phyloP scores from a whole-genome alignment of 2,329 filamentous ascomycete genomes.

The Xylaria sp. region DNA sequence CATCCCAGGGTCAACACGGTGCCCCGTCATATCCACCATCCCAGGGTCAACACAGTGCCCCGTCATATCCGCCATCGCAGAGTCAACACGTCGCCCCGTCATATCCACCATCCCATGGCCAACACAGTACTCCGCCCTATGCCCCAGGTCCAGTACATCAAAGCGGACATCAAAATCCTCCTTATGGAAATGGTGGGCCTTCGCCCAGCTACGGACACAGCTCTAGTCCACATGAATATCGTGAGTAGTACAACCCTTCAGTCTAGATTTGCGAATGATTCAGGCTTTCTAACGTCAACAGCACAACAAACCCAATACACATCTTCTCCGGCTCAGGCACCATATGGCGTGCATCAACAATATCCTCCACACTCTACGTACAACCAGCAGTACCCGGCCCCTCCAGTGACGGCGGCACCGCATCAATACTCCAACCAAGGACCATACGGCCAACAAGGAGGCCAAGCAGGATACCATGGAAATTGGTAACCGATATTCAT shows the following conservation, averaged over 20 bases:
- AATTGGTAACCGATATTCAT: slow-evolving; percentile 26
- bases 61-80: slow-evolving; percentile 17
- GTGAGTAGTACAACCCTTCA: slow-evolving; percentile 22
- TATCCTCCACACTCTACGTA: slow-evolving; percentile 31
- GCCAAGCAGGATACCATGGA: slow-evolving; percentile 34
- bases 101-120: not conserved
- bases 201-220: slow-evolving; percentile 30
- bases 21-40: slow-evolving; percentile 19
- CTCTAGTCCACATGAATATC: slow-evolving; percentile 29
- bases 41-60: slow-evolving; percentile 22
- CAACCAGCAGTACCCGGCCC: slow-evolving; percentile 24
- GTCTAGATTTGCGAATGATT: not conserved
- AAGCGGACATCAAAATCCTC: slow-evolving; percentile 24
- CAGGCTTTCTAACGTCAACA: slow-evolving; percentile 13
- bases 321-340: slow-evolving; percentile 26
- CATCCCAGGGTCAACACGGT: slow-evolving; percentile 5
- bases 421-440: slow-evolving; percentile 28
- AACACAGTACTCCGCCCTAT: slow-evolving; percentile 20
- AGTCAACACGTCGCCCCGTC: slow-evolving; percentile 8
- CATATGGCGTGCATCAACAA: slow-evolving; percentile 29
- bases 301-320: slow-evolving; percentile 31
- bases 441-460: slow-evolving; percentile 28
- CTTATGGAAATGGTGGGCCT: slow-evolving; percentile 22
- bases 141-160: slow-evolving; percentile 20
- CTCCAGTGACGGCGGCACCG: slow-evolving; percentile 22